Conservation (phyloP, 805 yeast genomes). For the Brettanomyces naardenensis region DNA sequence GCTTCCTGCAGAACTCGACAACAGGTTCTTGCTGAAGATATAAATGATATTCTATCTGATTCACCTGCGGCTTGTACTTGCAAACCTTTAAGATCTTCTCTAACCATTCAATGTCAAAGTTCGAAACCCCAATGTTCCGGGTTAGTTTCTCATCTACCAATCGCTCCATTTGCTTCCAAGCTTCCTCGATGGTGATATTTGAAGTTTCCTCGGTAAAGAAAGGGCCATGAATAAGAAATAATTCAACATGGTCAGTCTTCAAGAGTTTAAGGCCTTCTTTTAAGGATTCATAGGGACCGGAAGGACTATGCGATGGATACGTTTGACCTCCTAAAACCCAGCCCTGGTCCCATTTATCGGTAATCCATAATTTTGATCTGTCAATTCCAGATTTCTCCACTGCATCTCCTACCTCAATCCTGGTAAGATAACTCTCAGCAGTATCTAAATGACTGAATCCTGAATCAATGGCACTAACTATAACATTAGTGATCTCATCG, state of each 20-base stretch:
- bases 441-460: slow-evolving; percentile 60
- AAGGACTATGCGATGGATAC: slow-evolving; percentile 10
- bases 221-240: slow-evolving; percentile 58
- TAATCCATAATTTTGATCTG: slow-evolving; percentile 48
- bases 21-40: slow-evolving; percentile 55
- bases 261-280: slow-evolving; percentile 39
- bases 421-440: slow-evolving; percentile 61
- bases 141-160: slow-evolving; percentile 37
- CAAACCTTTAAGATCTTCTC: slow-evolving; percentile 34
- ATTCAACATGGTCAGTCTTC: slow-evolving; percentile 46
- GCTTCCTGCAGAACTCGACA: slow-evolving; percentile 38
- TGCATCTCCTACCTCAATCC: slow-evolving; percentile 51
- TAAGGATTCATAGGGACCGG: slow-evolving; percentile 42
- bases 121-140: slow-evolving; percentile 53
- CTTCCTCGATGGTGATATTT: slow-evolving; percentile 40
- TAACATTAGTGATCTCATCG: slow-evolving; percentile 37
- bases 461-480: slow-evolving; percentile 37
- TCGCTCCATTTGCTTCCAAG: slow-evolving; percentile 40
- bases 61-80: slow-evolving; percentile 46
- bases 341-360: slow-evolving; percentile 50
- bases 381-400: slow-evolving; percentile 32
- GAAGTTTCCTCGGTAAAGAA: slow-evolving; percentile 32
- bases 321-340: slow-evolving; percentile 12
- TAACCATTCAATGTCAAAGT: slow-evolving; percentile 42
- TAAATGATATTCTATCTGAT: slow-evolving; percentile 65